These are phyloP conservation scores for Tylopilus sp. DNA, from an alignment of 768 basidiomycete genomes.

Conservation along the genomic window DNA sequence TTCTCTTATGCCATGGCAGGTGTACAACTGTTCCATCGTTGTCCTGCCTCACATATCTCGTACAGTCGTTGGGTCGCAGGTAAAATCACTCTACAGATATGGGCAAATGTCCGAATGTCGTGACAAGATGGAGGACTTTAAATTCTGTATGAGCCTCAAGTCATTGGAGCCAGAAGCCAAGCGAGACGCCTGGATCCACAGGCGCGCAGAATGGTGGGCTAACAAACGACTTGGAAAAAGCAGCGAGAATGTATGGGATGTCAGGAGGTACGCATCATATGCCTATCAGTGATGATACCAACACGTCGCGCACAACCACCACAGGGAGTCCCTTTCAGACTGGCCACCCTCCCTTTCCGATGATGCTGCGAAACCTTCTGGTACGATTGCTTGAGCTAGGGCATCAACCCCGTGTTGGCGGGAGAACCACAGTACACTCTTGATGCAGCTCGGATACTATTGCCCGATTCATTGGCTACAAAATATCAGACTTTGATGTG, in stretches of 20 bases:
- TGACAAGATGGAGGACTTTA: conserved; percentile 86
- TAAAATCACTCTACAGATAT: conserved; percentile 83
- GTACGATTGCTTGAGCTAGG: conserved; percentile 20
- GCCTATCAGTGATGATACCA: not conserved
- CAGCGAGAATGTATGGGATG: conserved; percentile 95
- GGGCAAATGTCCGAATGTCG: conserved; percentile 72
- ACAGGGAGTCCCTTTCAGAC: conserved; percentile 24
- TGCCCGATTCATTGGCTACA: not conserved
- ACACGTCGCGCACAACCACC: not conserved
- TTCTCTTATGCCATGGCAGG: conserved; percentile 67
- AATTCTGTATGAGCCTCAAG: conserved; percentile 89
- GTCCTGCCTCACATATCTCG: conserved; percentile 10
- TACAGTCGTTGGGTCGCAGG: conserved; percentile 73
- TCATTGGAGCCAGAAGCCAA: conserved; percentile 71
- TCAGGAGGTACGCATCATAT: conserved; percentile 64
- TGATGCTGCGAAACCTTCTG: conserved; percentile 16
- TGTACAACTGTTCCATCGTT: not conserved
- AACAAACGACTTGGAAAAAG: conserved; percentile 67
- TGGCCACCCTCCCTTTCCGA: conserved; percentile 30
- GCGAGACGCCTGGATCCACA: conserved; percentile 78
- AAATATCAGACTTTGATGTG: not conserved
- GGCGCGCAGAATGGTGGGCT: conserved; percentile 96
- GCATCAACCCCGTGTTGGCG: not conserved
- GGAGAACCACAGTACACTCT: not conserved
- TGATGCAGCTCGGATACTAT: not conserved